Evolutionary conservation across 106 monocot genomes (phyloP).

Genomic region (Triglochin maritima): DNA sequence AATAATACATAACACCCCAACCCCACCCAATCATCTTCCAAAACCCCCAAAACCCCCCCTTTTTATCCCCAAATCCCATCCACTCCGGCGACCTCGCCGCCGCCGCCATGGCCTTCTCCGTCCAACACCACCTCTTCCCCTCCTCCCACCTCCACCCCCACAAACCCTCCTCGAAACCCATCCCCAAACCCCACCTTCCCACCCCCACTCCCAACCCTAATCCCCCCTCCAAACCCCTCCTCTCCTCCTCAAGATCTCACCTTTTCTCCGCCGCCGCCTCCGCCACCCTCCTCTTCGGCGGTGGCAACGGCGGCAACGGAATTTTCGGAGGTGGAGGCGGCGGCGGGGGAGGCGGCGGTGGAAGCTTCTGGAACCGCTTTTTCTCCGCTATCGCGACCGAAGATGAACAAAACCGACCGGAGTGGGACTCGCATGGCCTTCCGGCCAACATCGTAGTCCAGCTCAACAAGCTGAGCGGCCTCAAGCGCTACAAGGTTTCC

Average conservation of each 20-base stretch:
- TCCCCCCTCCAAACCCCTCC: background rate
- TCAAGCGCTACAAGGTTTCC: slow-evolving; percentile 87
- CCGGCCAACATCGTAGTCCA: slow-evolving; percentile 66
- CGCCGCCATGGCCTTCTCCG: slow-evolving; percentile 17
- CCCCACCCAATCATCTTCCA: background rate
- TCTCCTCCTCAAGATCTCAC: slow-evolving; percentile 7
- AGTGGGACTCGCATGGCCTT: slow-evolving; percentile 86
- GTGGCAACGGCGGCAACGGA: slow-evolving; percentile 11
- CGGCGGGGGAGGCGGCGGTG: slow-evolving; percentile 39
- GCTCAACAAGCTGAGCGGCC: slow-evolving; percentile 69
- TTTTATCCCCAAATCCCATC: background rate
- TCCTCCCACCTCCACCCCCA: background rate
- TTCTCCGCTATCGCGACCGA: slow-evolving; percentile 32
- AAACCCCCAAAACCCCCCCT: background rate
- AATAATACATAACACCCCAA: background rate
- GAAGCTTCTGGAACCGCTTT: slow-evolving; percentile 47
- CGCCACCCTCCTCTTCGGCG: slow-evolving; percentile 25
- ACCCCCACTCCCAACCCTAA: background rate
- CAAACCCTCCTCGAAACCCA: background rate
- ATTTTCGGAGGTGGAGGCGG: slow-evolving; percentile 34
- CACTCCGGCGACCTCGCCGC: background rate
- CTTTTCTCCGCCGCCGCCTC: slow-evolving; percentile 25
- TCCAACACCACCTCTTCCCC: slow-evolving; percentile 2
- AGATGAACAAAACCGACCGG: slow-evolving; percentile 33
- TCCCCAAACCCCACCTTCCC: background rate